These are phyloP conservation scores for Glaciozyma antarctica DNA, from an alignment of 768 basidiomycete genomes.

Conservation along the genomic window DNA sequence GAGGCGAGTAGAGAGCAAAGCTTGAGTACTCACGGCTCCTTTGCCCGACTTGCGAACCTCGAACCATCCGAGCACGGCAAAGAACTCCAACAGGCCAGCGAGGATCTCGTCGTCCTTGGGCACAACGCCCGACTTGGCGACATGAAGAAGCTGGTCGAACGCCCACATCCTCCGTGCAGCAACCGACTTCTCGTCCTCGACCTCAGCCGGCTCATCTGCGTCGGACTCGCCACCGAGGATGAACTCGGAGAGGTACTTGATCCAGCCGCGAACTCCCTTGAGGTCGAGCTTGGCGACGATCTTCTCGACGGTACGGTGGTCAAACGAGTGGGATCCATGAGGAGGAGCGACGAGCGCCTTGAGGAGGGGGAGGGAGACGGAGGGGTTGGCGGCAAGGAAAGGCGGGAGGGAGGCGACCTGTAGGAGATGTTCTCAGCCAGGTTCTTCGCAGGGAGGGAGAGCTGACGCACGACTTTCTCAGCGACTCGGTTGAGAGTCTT, in stretches of 20 bases:
- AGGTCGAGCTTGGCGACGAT: slow-evolving; percentile 65
- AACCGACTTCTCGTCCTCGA: slow-evolving; percentile 33
- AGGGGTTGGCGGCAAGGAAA: slow-evolving; percentile 64
- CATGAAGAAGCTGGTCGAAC: slow-evolving; percentile 70
- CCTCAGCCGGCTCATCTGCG: slow-evolving; percentile 6
- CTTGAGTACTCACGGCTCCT: slow-evolving; percentile 38
- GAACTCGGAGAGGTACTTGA: slow-evolving; percentile 59
- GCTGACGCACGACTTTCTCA: slow-evolving; percentile 59
- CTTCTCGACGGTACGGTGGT: slow-evolving; percentile 80
- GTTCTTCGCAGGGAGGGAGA: not conserved
- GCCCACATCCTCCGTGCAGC: slow-evolving; percentile 62
- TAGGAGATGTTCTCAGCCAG: not conserved
- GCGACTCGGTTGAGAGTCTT: slow-evolving; percentile 84
- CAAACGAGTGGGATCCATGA: slow-evolving; percentile 77
- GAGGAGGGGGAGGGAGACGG: slow-evolving; percentile 73
- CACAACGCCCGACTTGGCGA: slow-evolving; percentile 50
- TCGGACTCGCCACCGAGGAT: slow-evolving; percentile 46
- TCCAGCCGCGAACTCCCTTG: slow-evolving; percentile 66
- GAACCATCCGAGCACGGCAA: slow-evolving; percentile 73
- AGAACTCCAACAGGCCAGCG: slow-evolving; percentile 64
- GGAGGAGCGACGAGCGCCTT: slow-evolving; percentile 66
- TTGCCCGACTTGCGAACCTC: slow-evolving; percentile 63
- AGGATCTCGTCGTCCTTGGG: slow-evolving; percentile 71
- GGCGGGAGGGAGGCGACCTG: slow-evolving; percentile 67
- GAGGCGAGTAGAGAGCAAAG: not conserved